Conservation (phyloP, 371 early-diverging fungal genomes). For the Circinella umbellata region DNA sequence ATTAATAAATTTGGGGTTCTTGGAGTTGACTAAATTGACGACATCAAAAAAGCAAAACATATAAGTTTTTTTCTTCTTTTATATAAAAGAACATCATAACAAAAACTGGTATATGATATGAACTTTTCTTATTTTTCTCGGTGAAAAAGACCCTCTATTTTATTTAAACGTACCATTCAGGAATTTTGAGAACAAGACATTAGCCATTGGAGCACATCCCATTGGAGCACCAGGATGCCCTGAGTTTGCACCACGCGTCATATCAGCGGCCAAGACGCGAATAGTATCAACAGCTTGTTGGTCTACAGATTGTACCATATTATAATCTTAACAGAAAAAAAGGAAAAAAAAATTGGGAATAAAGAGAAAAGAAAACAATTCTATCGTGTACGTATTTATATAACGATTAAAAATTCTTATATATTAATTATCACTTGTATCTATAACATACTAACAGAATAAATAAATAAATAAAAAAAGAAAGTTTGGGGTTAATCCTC, state of each 20-base stretch:
- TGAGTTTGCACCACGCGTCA: slow-evolving; percentile 90
- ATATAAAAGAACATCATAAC: too few species aligned
- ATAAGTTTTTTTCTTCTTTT: too few species aligned
- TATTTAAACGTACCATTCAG: slow-evolving; percentile 86
- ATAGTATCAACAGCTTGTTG: slow-evolving; percentile 82
- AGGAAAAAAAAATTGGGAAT: not conserved
- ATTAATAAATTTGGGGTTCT: slow-evolving; percentile 87
- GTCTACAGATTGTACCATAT: slow-evolving; percentile 49
- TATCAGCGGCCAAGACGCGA: slow-evolving; percentile 92
- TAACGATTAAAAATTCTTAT: too few species aligned
- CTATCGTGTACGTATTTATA: too few species aligned
- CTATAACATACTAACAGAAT: too few species aligned
- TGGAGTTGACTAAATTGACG: slow-evolving; percentile 70
- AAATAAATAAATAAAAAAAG: not conserved
- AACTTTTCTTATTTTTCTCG: not conserved
- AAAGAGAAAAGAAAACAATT: not conserved
- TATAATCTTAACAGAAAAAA: not conserved
- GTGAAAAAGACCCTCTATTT: slow-evolving; percentile 13
- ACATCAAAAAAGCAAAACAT: too few species aligned
- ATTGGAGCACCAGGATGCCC: slow-evolving; percentile 92
- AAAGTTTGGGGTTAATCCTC: slow-evolving; percentile 7
- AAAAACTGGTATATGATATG: not conserved
- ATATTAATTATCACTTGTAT: too few species aligned
- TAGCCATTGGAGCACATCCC: slow-evolving; percentile 96
- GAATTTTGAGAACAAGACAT: slow-evolving; percentile 87